These are phyloP conservation scores for Phytophthora pinifolia DNA, from an alignment of 352 stramenopile genomes.

Conservation along the genomic window DNA sequence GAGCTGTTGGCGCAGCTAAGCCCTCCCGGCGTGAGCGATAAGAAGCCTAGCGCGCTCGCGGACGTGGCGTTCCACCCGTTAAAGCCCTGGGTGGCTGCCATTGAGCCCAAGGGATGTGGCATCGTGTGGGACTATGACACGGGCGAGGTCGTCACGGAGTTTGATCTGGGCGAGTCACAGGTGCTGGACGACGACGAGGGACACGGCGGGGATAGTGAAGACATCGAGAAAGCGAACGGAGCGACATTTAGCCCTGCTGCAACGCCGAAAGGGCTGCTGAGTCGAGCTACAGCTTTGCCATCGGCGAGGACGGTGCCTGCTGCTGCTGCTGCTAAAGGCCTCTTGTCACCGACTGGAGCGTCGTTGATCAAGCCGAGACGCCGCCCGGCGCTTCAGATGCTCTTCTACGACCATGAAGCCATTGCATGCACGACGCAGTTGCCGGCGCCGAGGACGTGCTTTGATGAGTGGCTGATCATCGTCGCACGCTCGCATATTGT, in stretches of 20 bases:
- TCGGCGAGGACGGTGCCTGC: constrained; percentile 35
- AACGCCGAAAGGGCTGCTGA: constrained; percentile 38
- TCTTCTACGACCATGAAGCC: constrained; percentile 79
- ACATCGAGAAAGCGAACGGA: constrained; percentile 1
- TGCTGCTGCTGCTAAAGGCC: constrained; percentile 14
- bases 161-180: constrained; percentile 61
- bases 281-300: constrained; percentile 39
- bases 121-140: constrained; percentile 81
- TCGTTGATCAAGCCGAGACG: constrained; percentile 56
- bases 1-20: constrained; percentile 54
- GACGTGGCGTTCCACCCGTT: constrained; percentile 64
- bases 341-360: constrained; percentile 25
- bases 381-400: constrained; percentile 45
- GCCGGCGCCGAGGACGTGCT: constrained; percentile 46
- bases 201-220: constrained; percentile 18
- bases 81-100: constrained; percentile 64
- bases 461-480: constrained; percentile 76
- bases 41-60: constrained; percentile 69
- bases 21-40: constrained; percentile 61
- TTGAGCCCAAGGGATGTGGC: constrained; percentile 61
- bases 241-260: constrained; percentile 16
- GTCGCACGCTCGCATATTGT: constrained; percentile 58
- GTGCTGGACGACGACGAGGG: constrained; percentile 31
- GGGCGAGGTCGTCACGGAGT: constrained; percentile 56
- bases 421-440: constrained; percentile 50